Evolutionary conservation across 306 rosid species (phyloP), one percentile per base, ranked within the genome.

Genomic region (Cicer arietinum): DNA sequence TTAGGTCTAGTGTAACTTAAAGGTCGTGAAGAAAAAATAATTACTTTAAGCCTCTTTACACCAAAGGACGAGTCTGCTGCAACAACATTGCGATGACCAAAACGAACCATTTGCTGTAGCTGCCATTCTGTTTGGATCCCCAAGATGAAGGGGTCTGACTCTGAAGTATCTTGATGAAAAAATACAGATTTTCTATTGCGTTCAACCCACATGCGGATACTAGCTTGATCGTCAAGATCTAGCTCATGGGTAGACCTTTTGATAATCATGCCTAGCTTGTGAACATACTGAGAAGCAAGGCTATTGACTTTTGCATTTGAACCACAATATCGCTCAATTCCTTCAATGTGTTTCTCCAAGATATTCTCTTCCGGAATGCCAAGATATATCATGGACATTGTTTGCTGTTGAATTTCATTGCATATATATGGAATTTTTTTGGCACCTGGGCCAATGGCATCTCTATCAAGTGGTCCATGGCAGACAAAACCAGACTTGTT

Each of bases 111-210:
- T 76, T 94, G 96, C 60, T 94, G 97, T 69, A 91, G 82, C 82
- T 94, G 98, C 98, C 98, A 94, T 74, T 91, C 96, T n/a, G 97
- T 91, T 82, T 94, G 98, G 84, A 94, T 87, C 42, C 98, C 98
- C 81, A 90, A 80, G 87, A 94, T 84, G 83, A 94, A 94, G 58
- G 93, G 78, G 81, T 88, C 92, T 47, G 89, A 86, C 71, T 91
- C 95, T 41, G 97, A 89, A 62, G 97, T 62, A 73, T 91, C 96
- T 81, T 94, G 97, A 82, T 87, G 87, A 76, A 89, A 77, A 81
- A 94, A 94, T 17, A 91, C 84, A 66, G 89, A 89, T 74, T 94
- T 91, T 72, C 76, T 86, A 77, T 88, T 91, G 67, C 96, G 97
- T 69, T 94, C 95, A 77, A 86, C 87, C 98, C 97, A 94, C 96